Evolutionary conservation across 352 stramenopile species (phyloP), one percentile per base, ranked within the genome.

Genomic region (Phytophthora palmivora): DNA sequence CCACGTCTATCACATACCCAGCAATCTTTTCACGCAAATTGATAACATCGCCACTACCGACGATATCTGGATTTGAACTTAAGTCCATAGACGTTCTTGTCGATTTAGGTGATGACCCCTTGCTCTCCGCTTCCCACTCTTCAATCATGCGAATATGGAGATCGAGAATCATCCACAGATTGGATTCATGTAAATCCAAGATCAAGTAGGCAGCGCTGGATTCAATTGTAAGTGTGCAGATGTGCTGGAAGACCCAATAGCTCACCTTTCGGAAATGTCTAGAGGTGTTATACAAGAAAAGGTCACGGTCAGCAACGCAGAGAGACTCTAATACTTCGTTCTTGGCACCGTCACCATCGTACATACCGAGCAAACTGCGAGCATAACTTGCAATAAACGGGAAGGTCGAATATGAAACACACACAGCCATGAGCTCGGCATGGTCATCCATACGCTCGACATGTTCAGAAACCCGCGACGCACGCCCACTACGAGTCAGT

Each of bases 301-400:
- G 30, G 28, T 91, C 78, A 19, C 82, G 71, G 61, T 91, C 78
- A 2, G 69, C 52, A 14, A 71, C 58, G 37, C 78, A 91, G 10
- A 88, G 69, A 2, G 70, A 84, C 43, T 79, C 78, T 21, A 90
- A 71, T 1, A 63, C 68, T 19, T 81, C 69, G 53, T 91, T 88
- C 37, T 86, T 89, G 7, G 74, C 78, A 39, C 82, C 70, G 21
- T 91, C 76, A 6, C 75, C 80, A 39, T 91, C 82, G 63, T 90
- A 89, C 50, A 91, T 70, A 2, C 80, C 79, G 2, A 94, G 71
- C 18, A 91, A 72, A 62, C 81, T 89, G 15, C 85, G 79, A 16
- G 85, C 85, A 57, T 92, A 94, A 75, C 82, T 94, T 21, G 85
- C 89, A 36, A 94, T 94, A 57, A 94, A 92, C 38, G 85, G 85